Evolutionary conservation across 73 alveolate genomes (phyloP).

Genomic region (Loxodes magnus): DNA sequence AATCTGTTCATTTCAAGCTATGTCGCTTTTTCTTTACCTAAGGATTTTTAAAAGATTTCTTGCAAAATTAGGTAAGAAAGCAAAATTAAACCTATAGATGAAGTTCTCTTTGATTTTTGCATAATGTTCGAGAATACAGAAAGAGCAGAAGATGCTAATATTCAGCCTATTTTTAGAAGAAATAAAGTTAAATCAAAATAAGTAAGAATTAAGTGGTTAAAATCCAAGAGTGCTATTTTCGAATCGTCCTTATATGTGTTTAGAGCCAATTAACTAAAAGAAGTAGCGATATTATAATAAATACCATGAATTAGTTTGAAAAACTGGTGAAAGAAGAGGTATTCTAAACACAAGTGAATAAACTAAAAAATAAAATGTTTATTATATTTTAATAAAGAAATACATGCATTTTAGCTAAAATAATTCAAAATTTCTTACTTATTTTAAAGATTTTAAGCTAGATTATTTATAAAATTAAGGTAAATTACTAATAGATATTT

Average conservation of each 20-base stretch:
- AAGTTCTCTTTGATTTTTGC: slow-evolving; percentile 74
- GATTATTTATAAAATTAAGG: too few species aligned
- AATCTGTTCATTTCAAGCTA: slow-evolving; percentile 86
- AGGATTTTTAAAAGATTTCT: slow-evolving; percentile 94
- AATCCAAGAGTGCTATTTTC: slow-evolving; percentile 93
- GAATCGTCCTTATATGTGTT: slow-evolving; percentile 96
- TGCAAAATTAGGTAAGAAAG: slow-evolving; percentile 94
- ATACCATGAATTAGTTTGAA: slow-evolving; percentile 92
- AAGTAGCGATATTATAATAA: slow-evolving; percentile 67
- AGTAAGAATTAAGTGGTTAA: slow-evolving; percentile 78
- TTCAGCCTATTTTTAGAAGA: slow-evolving; percentile 94
- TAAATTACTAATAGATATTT: too few species aligned
- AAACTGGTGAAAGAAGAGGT: slow-evolving; percentile 92
- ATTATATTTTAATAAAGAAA: too few species aligned
- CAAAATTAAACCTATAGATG: slow-evolving; percentile 92
- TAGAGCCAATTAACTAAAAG: slow-evolving; percentile 79
- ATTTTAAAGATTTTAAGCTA: too few species aligned
- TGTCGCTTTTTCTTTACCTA: slow-evolving; percentile 92
- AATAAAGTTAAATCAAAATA: slow-evolving; percentile 90
- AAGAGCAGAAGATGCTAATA: slow-evolving; percentile 93
- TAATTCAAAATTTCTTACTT: too few species aligned
- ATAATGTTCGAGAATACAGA: slow-evolving; percentile 46
- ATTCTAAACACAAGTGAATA: slow-evolving; percentile 93
- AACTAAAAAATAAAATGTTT: too few species aligned
- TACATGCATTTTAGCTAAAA: too few species aligned